Percentiles rank a stretch among this genome's conserved stretches.
Conservation (phyloP, 352 stramenopile genomes). For the Globisporangium abappressorium region DNA sequence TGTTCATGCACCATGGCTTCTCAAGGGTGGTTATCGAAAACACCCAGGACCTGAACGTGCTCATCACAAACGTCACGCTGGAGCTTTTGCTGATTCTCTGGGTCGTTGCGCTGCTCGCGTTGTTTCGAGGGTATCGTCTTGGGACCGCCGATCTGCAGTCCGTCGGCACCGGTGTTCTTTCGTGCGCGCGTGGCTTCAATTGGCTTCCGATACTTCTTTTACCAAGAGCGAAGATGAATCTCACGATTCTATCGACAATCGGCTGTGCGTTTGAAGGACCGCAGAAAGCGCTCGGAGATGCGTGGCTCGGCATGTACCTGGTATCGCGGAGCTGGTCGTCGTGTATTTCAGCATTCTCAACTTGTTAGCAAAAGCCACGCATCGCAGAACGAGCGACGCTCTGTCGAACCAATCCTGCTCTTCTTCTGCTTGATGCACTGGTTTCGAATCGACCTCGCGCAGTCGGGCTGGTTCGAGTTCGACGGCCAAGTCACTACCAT, state of each 20-base stretch:
- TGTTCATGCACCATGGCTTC: slow-evolving; percentile 24
- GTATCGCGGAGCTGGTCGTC: slow-evolving; percentile 11
- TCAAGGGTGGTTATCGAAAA: slow-evolving; percentile 11
- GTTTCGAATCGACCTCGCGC: slow-evolving; percentile 21
- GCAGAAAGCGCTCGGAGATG: slow-evolving; percentile 35
- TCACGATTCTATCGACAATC: neutral
- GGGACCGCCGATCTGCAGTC: neutral
- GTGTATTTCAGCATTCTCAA: slow-evolving; percentile 47
- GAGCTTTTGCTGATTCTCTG: slow-evolving; percentile 29
- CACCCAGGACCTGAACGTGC: slow-evolving; percentile 29
- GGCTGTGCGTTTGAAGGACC: slow-evolving; percentile 40
- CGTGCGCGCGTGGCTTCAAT: too few species aligned
- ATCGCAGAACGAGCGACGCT: slow-evolving; percentile 32
- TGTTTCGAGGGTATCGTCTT: slow-evolving; percentile 3
- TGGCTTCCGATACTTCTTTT: too few species aligned
- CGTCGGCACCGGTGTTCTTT: slow-evolving; percentile 20
- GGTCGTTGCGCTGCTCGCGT: slow-evolving; percentile 18
- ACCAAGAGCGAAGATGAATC: slow-evolving; percentile 8
- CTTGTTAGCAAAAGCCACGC: slow-evolving; percentile 31
- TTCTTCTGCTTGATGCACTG: slow-evolving; percentile 35
- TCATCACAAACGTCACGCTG: slow-evolving; percentile 36
- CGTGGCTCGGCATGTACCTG: neutral
- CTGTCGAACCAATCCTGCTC: slow-evolving; percentile 35
- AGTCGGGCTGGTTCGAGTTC: slow-evolving; percentile 14
- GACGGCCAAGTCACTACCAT: slow-evolving; percentile 30